These are phyloP conservation scores for Pilaira anomala DNA, from an alignment of 192 early-diverging fungal genomes.

Conservation along the genomic window DNA sequence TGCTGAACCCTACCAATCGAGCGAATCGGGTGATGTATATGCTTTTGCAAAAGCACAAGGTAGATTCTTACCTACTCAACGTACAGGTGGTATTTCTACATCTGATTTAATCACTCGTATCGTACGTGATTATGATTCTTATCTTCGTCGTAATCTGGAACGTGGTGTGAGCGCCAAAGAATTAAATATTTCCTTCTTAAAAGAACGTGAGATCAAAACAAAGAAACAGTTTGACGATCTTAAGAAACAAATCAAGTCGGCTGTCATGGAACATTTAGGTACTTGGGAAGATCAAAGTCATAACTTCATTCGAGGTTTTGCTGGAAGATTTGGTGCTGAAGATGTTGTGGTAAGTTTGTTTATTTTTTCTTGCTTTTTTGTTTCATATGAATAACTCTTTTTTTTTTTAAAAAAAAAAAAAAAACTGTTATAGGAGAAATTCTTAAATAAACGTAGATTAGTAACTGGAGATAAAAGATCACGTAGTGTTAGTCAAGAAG, in stretches of 20 bases:
- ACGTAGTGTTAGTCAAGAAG: not conserved
- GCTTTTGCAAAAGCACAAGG: constrained; percentile 77
- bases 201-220: constrained; percentile 69
- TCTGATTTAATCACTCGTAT: constrained; percentile 83
- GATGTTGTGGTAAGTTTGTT: constrained; percentile 42
- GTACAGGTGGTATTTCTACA: constrained; percentile 79
- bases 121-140: constrained; percentile 81
- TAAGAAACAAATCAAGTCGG: constrained; percentile 63
- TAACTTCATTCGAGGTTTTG: constrained; percentile 68
- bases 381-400: not conserved
- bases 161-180: constrained; percentile 78
- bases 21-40: constrained; percentile 74
- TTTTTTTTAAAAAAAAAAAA: not conserved
- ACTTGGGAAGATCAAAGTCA: constrained; percentile 72
- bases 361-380: not conserved
- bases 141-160: constrained; percentile 79
- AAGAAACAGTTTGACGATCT: constrained; percentile 70
- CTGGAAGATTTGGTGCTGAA: constrained; percentile 62
- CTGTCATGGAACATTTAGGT: constrained; percentile 61
- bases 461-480: not conserved
- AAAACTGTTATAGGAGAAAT: constrained; percentile 7
- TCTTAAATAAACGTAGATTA: constrained; percentile 11
- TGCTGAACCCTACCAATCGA: constrained; percentile 74
- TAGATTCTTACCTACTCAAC: constrained; percentile 59
- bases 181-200: constrained; percentile 76